These are phyloP conservation scores for Globisporangium alternatum DNA, from an alignment of 352 stramenopile genomes.

Conservation along the genomic window DNA sequence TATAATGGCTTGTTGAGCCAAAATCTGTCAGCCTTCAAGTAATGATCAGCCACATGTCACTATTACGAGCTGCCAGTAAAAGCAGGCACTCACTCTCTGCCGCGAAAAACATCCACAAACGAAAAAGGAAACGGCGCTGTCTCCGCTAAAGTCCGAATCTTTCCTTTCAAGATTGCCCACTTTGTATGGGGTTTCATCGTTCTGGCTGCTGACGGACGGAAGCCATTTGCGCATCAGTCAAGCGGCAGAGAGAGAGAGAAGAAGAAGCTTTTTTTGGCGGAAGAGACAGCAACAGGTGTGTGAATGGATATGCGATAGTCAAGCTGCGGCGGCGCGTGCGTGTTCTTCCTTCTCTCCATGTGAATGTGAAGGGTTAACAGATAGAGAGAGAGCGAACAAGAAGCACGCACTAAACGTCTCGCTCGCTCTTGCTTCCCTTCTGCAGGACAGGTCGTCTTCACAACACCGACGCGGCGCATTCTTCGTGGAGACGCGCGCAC, in stretches of 20 bases:
- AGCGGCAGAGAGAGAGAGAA: constrained; percentile 13
- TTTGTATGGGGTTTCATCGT: neutral
- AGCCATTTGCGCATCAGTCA: neutral
- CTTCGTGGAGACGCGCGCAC: neutral
- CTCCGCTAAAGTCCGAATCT: constrained; percentile 15
- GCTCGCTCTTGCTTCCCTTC: neutral
- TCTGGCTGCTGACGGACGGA: constrained; percentile 4
- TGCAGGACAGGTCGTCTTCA: neutral
- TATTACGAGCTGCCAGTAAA: neutral
- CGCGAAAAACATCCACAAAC: constrained; percentile 8
- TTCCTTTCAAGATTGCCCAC: constrained; percentile 18
- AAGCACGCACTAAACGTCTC: constrained; percentile 1
- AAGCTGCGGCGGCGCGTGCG: neutral
- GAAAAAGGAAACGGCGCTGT: constrained; percentile 1
- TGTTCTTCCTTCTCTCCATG: neutral
- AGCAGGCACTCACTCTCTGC: constrained; percentile 3
- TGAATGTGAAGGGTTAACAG: neutral
- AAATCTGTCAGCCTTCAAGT: neutral
- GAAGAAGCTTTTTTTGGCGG: constrained; percentile 7
- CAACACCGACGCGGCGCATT: neutral
- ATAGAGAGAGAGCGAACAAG: neutral
- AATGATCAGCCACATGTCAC: neutral
- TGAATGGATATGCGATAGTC: constrained; percentile 5
- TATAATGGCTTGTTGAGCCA: neutral
- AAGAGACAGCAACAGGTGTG: constrained; percentile 10